Conservation (phyloP, 495 filamentous ascomycete species). For the Thermothielavioides terrestris region DNA sequence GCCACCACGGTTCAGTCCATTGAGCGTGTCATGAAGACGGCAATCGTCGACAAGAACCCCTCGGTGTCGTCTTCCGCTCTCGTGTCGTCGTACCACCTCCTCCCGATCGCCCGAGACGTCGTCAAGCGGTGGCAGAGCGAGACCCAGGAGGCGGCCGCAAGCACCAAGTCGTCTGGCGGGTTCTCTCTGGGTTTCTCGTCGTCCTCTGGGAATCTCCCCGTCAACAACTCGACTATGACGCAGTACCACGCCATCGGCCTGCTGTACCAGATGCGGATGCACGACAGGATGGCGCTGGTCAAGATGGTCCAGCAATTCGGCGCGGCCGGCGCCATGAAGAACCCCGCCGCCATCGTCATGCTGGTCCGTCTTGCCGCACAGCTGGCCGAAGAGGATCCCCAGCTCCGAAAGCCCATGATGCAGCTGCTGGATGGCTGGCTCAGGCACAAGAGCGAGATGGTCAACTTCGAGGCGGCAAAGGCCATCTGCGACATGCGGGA, state of each 20-base stretch:
- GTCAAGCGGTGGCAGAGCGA: slow-evolving; percentile 98
- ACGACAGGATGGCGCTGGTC: slow-evolving; percentile 97
- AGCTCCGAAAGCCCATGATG: slow-evolving; percentile 89
- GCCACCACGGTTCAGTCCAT: slow-evolving; percentile 96
- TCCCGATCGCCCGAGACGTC: slow-evolving; percentile 90
- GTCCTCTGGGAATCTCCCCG: slow-evolving; percentile 58
- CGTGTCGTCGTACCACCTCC: slow-evolving; percentile 95
- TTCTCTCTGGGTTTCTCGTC: slow-evolving; percentile 85
- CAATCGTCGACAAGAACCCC: slow-evolving; percentile 97
- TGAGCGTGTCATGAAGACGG: slow-evolving; percentile 96
- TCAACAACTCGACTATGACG: slow-evolving; percentile 82
- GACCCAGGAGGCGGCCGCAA: slow-evolving; percentile 92
- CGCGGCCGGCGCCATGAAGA: slow-evolving; percentile 84
- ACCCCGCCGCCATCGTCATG: slow-evolving; percentile 83
- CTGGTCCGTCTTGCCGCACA: slow-evolving; percentile 89
- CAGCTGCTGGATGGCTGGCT: slow-evolving; percentile 91
- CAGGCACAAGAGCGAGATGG: slow-evolving; percentile 99
- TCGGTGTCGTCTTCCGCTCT: slow-evolving; percentile 95
- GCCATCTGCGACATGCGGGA: slow-evolving; percentile 92
- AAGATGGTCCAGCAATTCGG: slow-evolving; percentile 99
- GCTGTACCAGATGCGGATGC: slow-evolving; percentile 93
- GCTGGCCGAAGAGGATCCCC: slow-evolving; percentile 84
- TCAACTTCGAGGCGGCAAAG: slow-evolving; percentile 98
- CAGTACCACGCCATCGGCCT: slow-evolving; percentile 99
- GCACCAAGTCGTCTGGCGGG: slow-evolving; percentile 74